Percentiles rank a stretch among this genome's conserved stretches.
Evolutionary conservation across 441 rosid species (phyloP).

Genomic region (Brassica balearica): DNA sequence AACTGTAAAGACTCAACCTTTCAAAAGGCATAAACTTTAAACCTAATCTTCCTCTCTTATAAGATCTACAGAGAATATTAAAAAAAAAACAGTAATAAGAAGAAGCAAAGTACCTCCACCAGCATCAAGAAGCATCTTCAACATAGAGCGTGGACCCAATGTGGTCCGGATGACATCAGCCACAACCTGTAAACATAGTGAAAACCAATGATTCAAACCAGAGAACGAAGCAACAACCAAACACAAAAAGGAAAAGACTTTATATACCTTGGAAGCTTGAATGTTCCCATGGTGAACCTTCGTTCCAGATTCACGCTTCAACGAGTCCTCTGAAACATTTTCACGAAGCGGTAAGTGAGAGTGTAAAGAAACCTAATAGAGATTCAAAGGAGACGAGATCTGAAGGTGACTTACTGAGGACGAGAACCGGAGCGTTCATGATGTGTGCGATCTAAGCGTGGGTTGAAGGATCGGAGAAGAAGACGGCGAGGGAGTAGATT

Average conservation of each 20-base stretch:
- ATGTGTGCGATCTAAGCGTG: constrained; percentile 20
- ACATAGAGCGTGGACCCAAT: constrained; percentile 94
- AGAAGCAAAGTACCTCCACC: constrained; percentile 61
- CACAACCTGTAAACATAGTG: constrained; percentile 61
- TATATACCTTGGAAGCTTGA: constrained; percentile 71
- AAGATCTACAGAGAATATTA: constrained; percentile 19
- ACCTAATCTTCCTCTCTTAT: background rate
- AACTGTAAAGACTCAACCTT: background rate
- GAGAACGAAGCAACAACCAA: background rate
- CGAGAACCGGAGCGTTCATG: constrained; percentile 71
- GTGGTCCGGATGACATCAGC: constrained; percentile 93
- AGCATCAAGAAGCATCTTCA: constrained; percentile 94
- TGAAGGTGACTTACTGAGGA: constrained; percentile 56
- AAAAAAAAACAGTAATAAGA: constrained; percentile 5
- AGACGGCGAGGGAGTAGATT: constrained; percentile 41
- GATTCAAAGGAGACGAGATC: constrained; percentile 8
- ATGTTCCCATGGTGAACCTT: constrained; percentile 80
- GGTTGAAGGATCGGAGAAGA: background rate
- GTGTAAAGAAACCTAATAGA: background rate
- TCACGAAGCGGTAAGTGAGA: background rate
- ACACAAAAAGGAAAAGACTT: background rate
- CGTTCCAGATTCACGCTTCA: constrained; percentile 77
- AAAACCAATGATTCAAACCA: constrained; percentile 31
- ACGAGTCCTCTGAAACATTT: constrained; percentile 66
- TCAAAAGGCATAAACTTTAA: constrained; percentile 15